These are phyloP conservation scores for Collybiopsis confluens DNA, from an alignment of 768 basidiomycete species.

Conservation along the genomic window DNA sequence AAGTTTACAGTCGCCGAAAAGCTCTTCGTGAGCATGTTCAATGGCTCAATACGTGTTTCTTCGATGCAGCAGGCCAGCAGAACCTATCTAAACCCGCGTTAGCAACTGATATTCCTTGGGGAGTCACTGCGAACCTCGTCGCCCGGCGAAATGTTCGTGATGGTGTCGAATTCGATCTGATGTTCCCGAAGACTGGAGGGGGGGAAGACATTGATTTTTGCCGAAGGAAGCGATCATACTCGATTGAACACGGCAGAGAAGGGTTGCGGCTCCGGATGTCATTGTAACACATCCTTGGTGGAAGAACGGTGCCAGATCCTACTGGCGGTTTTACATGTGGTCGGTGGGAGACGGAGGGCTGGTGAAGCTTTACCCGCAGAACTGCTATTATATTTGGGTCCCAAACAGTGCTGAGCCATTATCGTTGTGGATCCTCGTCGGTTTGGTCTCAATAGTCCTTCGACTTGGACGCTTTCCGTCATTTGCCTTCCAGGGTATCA, in stretches of 20 bases:
- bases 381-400: slow-evolving; percentile 38
- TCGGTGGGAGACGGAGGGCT: slow-evolving; percentile 52
- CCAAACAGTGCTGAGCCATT: slow-evolving; percentile 49
- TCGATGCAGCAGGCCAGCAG: slow-evolving; percentile 57
- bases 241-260: slow-evolving; percentile 25
- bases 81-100: no score
- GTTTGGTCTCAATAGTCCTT: not conserved
- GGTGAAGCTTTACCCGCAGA: slow-evolving; percentile 41
- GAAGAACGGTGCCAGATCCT: slow-evolving; percentile 39
- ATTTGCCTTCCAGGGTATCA: slow-evolving; percentile 16
- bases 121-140: slow-evolving; percentile 58
- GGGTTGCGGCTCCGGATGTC: slow-evolving; percentile 50
- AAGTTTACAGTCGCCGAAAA: slow-evolving; percentile 3
- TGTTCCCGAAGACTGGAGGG: slow-evolving; percentile 60
- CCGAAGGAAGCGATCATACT: slow-evolving; percentile 38
- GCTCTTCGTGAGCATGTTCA: slow-evolving; percentile 15
- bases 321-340: slow-evolving; percentile 58
- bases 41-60: slow-evolving; percentile 53
- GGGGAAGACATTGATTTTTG: slow-evolving; percentile 64
- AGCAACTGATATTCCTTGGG: slow-evolving; percentile 57
- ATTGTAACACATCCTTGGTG: slow-evolving; percentile 58
- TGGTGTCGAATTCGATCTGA: slow-evolving; percentile 38
- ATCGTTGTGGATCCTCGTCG: slow-evolving; percentile 20
- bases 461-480: slow-evolving; percentile 8
- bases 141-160: slow-evolving; percentile 40